Conservation (phyloP, 2,329 filamentous ascomycete genomes). For the Lizonia empirigonia region DNA sequence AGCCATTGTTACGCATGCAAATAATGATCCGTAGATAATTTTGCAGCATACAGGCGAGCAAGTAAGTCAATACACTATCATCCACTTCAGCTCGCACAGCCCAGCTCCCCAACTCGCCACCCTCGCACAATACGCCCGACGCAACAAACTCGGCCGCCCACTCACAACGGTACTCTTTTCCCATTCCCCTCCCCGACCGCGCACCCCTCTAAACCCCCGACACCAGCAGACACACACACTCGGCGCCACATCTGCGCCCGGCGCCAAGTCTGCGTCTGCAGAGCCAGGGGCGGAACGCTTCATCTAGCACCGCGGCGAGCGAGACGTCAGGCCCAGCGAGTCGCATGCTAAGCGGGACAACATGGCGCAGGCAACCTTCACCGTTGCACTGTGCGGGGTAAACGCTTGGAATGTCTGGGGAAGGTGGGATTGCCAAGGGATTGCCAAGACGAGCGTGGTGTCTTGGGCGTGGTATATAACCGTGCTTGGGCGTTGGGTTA, state of each 20-base stretch:
- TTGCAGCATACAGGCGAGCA: neutral
- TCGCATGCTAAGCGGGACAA: no score
- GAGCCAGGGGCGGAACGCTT: no score
- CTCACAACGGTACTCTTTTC: no score
- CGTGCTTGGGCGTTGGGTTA: no score
- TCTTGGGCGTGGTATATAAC: no score
- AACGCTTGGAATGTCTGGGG: conserved; percentile 20
- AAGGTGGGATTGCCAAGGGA: conserved; percentile 22
- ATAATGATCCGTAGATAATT: conserved; percentile 10
- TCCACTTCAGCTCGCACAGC: neutral
- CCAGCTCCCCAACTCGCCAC: neutral
- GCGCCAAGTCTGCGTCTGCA: neutral
- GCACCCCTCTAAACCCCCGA: no score
- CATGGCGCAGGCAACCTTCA: no score
- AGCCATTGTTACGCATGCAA: conserved; percentile 12
- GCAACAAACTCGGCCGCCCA: no score
- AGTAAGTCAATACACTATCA: neutral
- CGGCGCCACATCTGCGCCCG: no score
- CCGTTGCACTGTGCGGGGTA: conserved; percentile 31
- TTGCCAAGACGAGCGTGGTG: neutral
- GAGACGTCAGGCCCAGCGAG: no score
- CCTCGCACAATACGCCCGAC: neutral
- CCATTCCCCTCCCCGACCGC: conserved; percentile 1
- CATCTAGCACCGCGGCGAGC: no score
- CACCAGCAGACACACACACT: no score